phyloP scores from a whole-genome alignment of 2,329 filamentous ascomycete genomes.

The Hysterium pulicare region DNA sequence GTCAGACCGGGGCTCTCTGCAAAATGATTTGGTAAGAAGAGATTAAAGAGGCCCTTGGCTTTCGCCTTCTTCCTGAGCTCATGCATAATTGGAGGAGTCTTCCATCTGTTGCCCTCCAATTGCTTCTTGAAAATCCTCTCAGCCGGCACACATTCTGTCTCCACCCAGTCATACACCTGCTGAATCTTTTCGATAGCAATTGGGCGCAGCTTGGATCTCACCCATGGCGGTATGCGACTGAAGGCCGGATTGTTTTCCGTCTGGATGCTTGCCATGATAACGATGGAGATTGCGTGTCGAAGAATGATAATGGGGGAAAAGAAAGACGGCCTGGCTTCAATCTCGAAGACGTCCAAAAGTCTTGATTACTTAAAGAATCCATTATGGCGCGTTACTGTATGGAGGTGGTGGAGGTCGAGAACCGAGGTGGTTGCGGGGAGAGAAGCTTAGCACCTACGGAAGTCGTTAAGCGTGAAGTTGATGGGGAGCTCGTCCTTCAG shows the following conservation, averaged over 20 bases:
- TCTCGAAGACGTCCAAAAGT: constrained; percentile 1
- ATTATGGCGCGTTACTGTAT: constrained; percentile 8
- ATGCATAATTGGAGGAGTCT: constrained; percentile 41
- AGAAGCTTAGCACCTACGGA: constrained; percentile 12
- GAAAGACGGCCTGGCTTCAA: neutral
- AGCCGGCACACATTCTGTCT: constrained; percentile 44
- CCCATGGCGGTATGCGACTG: constrained; percentile 41
- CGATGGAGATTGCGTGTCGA: constrained; percentile 2
- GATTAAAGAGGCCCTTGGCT: constrained; percentile 37
- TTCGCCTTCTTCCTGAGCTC: constrained; percentile 44
- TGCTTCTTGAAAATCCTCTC: constrained; percentile 44
- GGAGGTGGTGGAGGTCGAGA: constrained; percentile 19
- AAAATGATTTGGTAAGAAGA: constrained; percentile 42
- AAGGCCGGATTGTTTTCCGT: constrained; percentile 36
- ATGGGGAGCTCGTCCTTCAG: too few relatives aligned
- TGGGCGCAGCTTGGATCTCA: constrained; percentile 50
- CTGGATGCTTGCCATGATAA: constrained; percentile 17
- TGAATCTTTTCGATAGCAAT: constrained; percentile 43
- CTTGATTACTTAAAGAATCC: constrained; percentile 13
- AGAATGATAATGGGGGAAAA: constrained; percentile 8
- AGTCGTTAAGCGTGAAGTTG: constrained; percentile 21
- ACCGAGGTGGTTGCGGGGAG: constrained; percentile 20
- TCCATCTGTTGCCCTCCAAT: constrained; percentile 33
- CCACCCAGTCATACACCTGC: constrained; percentile 43
- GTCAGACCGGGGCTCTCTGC: constrained; percentile 44